Percentiles rank a stretch among this genome's conserved stretches.
phyloP scores from a whole-genome alignment of 23 red algal species.

The Chondrus crispus region DNA sequence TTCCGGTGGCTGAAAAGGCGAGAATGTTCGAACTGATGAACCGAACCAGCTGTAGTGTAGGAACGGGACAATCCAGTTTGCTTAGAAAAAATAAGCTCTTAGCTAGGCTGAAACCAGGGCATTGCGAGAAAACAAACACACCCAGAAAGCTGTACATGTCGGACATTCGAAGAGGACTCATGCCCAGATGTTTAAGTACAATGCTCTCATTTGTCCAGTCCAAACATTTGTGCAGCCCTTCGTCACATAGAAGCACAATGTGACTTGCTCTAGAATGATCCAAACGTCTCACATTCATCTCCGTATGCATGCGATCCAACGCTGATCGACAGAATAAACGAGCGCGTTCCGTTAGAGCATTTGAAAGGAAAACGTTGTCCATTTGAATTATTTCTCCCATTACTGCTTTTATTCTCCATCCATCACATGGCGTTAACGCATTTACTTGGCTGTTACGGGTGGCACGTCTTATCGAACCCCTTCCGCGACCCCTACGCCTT shows the following conservation, averaged over 20 bases:
- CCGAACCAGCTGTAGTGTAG: conserved; percentile 3
- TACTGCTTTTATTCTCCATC: background rate
- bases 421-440: background rate
- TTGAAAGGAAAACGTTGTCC: background rate
- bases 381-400: background rate
- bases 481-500: background rate
- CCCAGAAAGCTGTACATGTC: background rate
- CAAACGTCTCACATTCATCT: background rate
- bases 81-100: background rate
- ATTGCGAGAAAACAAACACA: conserved; percentile 8
- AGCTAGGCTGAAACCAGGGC: background rate
- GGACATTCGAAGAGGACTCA: background rate
- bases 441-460: background rate
- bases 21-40: background rate
- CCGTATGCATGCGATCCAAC: background rate
- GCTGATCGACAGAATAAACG: background rate
- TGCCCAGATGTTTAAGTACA: background rate
- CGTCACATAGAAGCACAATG: background rate
- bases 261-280: background rate
- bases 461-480: background rate
- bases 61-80: background rate
- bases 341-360: background rate
- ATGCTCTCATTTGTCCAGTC: background rate
- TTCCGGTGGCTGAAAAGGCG: background rate
- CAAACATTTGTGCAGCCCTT: background rate